Evolutionary conservation across 805 yeast genomes (phyloP), one percentile per base, ranked within the genome.

Genomic region (Metschnikowia kofuensis): DNA sequence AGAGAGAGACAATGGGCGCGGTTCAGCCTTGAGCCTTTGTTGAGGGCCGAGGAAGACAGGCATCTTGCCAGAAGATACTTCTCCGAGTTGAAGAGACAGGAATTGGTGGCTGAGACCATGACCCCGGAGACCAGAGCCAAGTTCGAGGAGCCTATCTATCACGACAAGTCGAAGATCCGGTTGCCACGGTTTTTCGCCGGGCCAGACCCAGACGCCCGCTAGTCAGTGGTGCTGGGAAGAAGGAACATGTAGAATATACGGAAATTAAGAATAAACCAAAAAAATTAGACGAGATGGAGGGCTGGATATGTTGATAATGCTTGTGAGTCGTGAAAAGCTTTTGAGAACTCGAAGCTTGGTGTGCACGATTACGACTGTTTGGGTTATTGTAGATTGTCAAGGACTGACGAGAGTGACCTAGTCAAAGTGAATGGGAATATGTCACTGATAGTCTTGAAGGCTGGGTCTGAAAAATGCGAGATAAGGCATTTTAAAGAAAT

Each of bases 21-120:
- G 58, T 80, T 87, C 60, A 72, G 84, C 64, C 65, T 88, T 41
- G 76, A 81, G 59, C 96, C 96, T 1, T 72, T 86, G 55, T 76
- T 88, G 47, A 78, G 83, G 58, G 96, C 96, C 38, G 96, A 89
- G 69, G 83, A 81, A 58, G 96, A 88, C 66, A 78, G 96, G 64
- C 87, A 85, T 59, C 65, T 77, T 38, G 88, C 87, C 38, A 80
- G 96, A 71, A 77, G 96, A 61, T 77, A 79, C 52, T 73, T 71
- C 56, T 79, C 87, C 47, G 82, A 85, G 62, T 72, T 80, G 66
- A 79, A 77, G 60, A 78, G 89, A 70, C 95, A 87, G 72, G 82
- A 78, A 36, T 61, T 70, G 58, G 74, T 71, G 40, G 71, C 69
- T 49, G 77, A 72, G 53, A 55, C 70, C 28, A 72, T 74, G 77